These are phyloP conservation scores for Torulaspora maleeae DNA, from an alignment of 805 yeast species.

Conservation along the genomic window DNA sequence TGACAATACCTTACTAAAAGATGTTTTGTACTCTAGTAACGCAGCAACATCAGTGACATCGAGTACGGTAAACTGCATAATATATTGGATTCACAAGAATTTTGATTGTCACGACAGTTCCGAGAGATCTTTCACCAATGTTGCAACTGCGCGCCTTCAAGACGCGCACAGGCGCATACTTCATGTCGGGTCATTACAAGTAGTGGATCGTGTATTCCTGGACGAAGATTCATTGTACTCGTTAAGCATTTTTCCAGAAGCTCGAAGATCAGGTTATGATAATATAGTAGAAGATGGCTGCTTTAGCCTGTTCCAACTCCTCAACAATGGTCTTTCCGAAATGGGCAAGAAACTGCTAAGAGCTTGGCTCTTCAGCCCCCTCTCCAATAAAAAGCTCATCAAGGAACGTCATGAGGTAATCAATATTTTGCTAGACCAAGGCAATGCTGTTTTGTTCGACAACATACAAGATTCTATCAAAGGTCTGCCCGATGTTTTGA, in stretches of 20 bases:
- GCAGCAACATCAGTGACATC: constrained; percentile 8
- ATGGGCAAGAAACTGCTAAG: constrained; percentile 32
- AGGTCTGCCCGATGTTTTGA: constrained; percentile 32
- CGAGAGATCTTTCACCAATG: neutral
- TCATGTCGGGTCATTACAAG: constrained; percentile 3
- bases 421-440: constrained; percentile 20
- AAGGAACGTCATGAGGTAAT: constrained; percentile 33
- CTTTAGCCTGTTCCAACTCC: constrained; percentile 20
- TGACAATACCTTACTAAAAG: constrained; percentile 5
- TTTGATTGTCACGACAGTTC: neutral
- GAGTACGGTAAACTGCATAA: constrained; percentile 12
- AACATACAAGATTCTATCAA: constrained; percentile 23
- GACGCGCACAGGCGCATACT: neutral
- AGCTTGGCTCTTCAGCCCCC: constrained; percentile 38
- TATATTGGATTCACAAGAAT: neutral
- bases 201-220: constrained; percentile 21
- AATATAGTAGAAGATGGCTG: constrained; percentile 16
- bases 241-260: constrained; percentile 23
- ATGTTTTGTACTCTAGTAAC: constrained; percentile 3
- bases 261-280: constrained; percentile 12
- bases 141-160: neutral
- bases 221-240: constrained; percentile 27
- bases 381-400: constrained; percentile 28
- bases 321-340: constrained; percentile 27
- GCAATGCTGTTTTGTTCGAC: constrained; percentile 20